Evolutionary conservation across 83 land plant species (phyloP).

Genomic region (Larix sibirica): DNA sequence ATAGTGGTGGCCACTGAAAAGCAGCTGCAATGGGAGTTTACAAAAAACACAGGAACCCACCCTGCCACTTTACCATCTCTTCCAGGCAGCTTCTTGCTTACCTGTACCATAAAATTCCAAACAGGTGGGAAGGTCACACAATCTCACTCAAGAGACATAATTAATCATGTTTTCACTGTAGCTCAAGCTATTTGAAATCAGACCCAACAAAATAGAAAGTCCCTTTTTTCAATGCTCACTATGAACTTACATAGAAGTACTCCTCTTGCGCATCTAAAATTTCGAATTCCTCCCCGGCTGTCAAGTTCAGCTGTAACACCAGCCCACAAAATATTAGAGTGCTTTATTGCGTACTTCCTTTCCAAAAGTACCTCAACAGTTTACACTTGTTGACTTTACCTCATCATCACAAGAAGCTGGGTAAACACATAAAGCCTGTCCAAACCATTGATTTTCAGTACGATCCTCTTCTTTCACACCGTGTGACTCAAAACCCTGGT

Average conservation of each 20-base stretch:
- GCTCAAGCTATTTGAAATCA: not conserved
- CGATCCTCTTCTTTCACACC: constrained; percentile 44
- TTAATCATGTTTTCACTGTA: not conserved
- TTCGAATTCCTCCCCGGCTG: constrained; percentile 94
- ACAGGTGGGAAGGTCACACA: not conserved
- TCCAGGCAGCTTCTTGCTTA: constrained; percentile 46
- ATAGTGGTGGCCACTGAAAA: too few relatives aligned
- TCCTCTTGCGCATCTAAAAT: constrained; percentile 97
- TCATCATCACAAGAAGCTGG: constrained; percentile 99
- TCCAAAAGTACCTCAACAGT: not conserved
- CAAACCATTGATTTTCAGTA: constrained; percentile 66
- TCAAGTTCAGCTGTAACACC: constrained; percentile 74
- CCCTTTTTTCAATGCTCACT: not conserved
- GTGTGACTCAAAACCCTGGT: constrained; percentile 44
- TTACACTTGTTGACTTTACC: constrained; percentile 43
- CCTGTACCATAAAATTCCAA: constrained; percentile 39
- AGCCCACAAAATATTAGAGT: not conserved
- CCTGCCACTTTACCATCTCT: too few relatives aligned
- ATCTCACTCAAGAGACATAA: not conserved
- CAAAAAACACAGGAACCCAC: too few relatives aligned
- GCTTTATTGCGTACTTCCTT: not conserved
- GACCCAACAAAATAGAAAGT: not conserved
- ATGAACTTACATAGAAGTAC: constrained; percentile 83
- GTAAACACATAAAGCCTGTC: constrained; percentile 92
- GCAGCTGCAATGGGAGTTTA: too few relatives aligned